A percentile compares a stretch with the other conserved stretches of the same genome.
These are phyloP conservation scores for Botryotinia narcissicola DNA, from an alignment of 2,329 filamentous ascomycete species.

Conservation along the genomic window DNA sequence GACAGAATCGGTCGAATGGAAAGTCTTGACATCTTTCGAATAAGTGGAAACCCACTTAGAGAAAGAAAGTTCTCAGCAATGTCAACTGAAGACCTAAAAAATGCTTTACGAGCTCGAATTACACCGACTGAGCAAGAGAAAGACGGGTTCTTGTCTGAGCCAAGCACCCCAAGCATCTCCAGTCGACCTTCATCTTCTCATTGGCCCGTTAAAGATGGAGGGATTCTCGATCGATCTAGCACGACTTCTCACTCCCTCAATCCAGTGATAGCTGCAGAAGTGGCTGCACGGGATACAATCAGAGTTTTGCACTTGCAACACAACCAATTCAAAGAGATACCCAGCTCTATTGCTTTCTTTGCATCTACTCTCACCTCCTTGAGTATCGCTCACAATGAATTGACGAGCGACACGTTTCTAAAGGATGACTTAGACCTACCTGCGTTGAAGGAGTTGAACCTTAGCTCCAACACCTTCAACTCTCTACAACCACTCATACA, in stretches of 20 bases:
- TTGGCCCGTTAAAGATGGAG: slow-evolving; percentile 40
- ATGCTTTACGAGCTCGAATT: slow-evolving; percentile 64
- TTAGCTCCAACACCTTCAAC: slow-evolving; percentile 71
- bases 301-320: slow-evolving; percentile 68
- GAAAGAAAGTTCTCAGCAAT: slow-evolving; percentile 85
- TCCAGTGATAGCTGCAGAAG: slow-evolving; percentile 54
- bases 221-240: slow-evolving; percentile 67
- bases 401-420: slow-evolving; percentile 64
- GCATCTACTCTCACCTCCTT: slow-evolving; percentile 68
- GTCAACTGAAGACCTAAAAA: slow-evolving; percentile 77
- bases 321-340: slow-evolving; percentile 71
- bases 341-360: slow-evolving; percentile 67
- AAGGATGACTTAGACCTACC: slow-evolving; percentile 66
- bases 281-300: slow-evolving; percentile 52
- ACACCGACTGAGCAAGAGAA: slow-evolving; percentile 47
- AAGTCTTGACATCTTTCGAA: slow-evolving; percentile 66
- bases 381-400: slow-evolving; percentile 72
- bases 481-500: slow-evolving; percentile 64
- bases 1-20: slow-evolving; percentile 79
- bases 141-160: slow-evolving; percentile 30
- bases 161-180: slow-evolving; percentile 27
- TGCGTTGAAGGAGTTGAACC: slow-evolving; percentile 71
- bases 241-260: slow-evolving; percentile 61
- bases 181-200: slow-evolving; percentile 29
- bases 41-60: slow-evolving; percentile 85